phyloP scores from a whole-genome alignment of 805 yeast species.

The Saccharomyces paradoxus region DNA sequence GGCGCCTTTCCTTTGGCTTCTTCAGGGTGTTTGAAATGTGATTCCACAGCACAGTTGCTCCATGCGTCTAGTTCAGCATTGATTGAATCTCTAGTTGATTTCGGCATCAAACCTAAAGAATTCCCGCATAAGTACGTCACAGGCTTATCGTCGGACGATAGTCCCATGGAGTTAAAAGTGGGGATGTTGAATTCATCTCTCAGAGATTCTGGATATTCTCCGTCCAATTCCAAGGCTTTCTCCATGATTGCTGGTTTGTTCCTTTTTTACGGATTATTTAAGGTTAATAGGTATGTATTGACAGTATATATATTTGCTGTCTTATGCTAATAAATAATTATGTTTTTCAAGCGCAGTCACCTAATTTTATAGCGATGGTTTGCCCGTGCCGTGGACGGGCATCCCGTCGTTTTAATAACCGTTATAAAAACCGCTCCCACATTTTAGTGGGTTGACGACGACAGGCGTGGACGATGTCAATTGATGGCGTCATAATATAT shows the following conservation, averaged over 20 bases:
- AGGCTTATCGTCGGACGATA: slow-evolving; percentile 19
- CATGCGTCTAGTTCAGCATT: slow-evolving; percentile 71
- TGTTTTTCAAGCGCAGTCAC: neutral
- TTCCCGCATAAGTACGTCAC: slow-evolving; percentile 74
- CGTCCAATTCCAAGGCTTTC: slow-evolving; percentile 34
- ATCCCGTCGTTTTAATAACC: neutral
- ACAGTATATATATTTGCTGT: neutral
- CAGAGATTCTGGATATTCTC: slow-evolving; percentile 31
- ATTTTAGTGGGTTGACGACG: neutral
- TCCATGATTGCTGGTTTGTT: slow-evolving; percentile 2
- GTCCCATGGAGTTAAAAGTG: slow-evolving; percentile 54
- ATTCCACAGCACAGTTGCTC: slow-evolving; percentile 72
- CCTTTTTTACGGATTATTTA: neutral
- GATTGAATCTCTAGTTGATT: slow-evolving; percentile 46
- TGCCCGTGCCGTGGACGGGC: neutral
- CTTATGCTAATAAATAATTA: neutral
- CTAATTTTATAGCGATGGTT: neutral
- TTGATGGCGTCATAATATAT: neutral
- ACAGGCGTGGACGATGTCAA: neutral
- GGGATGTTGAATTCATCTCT: slow-evolving; percentile 54
- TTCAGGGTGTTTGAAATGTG: slow-evolving; percentile 69
- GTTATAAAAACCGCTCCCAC: neutral
- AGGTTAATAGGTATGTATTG: neutral
- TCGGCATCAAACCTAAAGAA: slow-evolving; percentile 89
- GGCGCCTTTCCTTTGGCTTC: slow-evolving; percentile 40